Conservation (phyloP, 208 protist genomes). For the Herpetomonas samuelpessoai region DNA sequence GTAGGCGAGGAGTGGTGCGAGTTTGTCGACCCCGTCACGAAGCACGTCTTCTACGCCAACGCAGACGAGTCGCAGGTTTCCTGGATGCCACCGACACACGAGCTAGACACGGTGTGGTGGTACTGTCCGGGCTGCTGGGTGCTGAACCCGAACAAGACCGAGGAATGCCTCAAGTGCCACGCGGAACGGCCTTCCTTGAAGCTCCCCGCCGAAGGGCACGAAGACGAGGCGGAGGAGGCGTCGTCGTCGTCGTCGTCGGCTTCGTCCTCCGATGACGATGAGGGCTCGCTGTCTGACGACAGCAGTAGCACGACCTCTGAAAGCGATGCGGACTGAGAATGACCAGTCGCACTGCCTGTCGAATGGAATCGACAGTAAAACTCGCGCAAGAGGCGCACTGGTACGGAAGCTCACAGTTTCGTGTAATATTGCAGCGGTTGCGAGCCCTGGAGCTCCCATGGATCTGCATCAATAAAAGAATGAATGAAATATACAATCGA, state of each 20-base stretch:
- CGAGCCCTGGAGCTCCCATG: too few species aligned
- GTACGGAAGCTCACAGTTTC: too few species aligned
- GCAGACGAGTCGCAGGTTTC: slow-evolving; percentile 65
- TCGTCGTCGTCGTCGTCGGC: slow-evolving; percentile 2
- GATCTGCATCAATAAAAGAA: too few species aligned
- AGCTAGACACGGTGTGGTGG: slow-evolving; percentile 80
- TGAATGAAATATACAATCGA: too few species aligned
- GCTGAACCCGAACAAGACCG: slow-evolving; percentile 50
- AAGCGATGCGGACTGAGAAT: too few species aligned
- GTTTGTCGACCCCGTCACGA: slow-evolving; percentile 55
- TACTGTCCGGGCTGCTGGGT: slow-evolving; percentile 65
- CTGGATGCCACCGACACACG: slow-evolving; percentile 63
- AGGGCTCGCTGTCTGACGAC: not conserved
- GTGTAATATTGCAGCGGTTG: too few species aligned
- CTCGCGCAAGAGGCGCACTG: too few species aligned
- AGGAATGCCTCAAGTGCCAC: slow-evolving; percentile 83
- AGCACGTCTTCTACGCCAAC: slow-evolving; percentile 78
- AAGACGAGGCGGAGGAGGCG: not conserved
- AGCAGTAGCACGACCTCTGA: too few species aligned
- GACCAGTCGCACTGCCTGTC: too few species aligned
- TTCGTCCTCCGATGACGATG: slow-evolving; percentile 1
- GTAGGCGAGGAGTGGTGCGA: slow-evolving; percentile 82
- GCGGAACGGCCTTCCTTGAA: slow-evolving; percentile 22
- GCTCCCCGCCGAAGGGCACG: slow-evolving; percentile 17
- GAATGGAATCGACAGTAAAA: too few species aligned